Base-by-base conservation (phyloP, 1,284 basidiomycete genomes). In the Rhodotorula sp. region DNA sequence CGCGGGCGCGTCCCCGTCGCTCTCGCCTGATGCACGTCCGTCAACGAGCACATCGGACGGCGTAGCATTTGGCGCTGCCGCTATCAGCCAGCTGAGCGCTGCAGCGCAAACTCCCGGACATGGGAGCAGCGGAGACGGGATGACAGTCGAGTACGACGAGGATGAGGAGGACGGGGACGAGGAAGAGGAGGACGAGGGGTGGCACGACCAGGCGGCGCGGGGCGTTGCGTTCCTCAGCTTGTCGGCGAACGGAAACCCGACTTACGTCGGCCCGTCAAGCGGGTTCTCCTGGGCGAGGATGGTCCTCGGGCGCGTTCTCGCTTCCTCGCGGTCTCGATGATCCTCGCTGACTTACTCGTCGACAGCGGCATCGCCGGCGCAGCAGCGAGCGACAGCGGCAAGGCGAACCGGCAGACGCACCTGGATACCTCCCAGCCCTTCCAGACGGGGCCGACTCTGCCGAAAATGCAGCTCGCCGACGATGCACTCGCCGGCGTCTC, bases 271-370 rank as follows among this genome's bases (percentile, higher is more conserved):
- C 10, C 67, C 71, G 0, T 66, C 64, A 1, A 48, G 37, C 13
- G 71, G 71, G 2, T 72, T 72, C 64, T 50, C 46, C 9, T 72
- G 71, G 71, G 71, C 71, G 9, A 37, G 61, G 2, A n/a, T 72
- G 32, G 53, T 72, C 0, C 56, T 72, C 6, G 67, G 56, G 66
- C 61, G 51, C 17, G 65, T 44, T 27, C 7, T 39, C 50, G 5
- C 22, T 3, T 12, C 12, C 9, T n/a, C 27, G n/a, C 29, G 29
- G 6, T 9, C 55, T 50, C 21, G n/a, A 7, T 4, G 25, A 29
- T 41, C 13, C 34, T 64, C 53, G 37, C 62, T 50, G 27, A 50
- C 51, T 44, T 4, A 44, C 15, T 1, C 27, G 27, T 27, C 27
- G 19, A 8, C 59, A 51, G 51, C 3, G 62, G 60, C 7, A 61